Evolutionary conservation across 2,329 filamentous ascomycete genomes (phyloP), one percentile per base, ranked within the genome.

Genomic region (Colletotrichum noveboracense): DNA sequence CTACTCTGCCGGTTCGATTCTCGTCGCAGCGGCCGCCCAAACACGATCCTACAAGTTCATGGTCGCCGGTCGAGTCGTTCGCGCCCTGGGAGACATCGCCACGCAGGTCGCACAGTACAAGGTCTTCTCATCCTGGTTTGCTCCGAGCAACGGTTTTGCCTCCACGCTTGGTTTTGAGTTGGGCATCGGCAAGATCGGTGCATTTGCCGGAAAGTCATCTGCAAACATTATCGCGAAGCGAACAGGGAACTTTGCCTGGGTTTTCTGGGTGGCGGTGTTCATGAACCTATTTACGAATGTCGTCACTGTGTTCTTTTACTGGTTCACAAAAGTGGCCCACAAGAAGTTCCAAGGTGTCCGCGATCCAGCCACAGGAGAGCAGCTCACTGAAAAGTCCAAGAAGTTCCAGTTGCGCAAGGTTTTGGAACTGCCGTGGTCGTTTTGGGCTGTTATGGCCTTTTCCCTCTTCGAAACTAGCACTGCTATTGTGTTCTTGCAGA

Each of bases 41-140:
- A 85, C 89, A 4, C 89, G 90, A 9, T 89, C 86, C 38, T 93
- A 89, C 82, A 87, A 87, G 24, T 91, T 93, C 79, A 92, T 93
- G 91, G 88, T 93, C 55, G 87, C 85, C 18, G 91, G 90, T 2
- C 82, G 87, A 38, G 84, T 93, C 2, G 82, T 93, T 13, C 86
- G 89, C 43, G 87, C 91, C 0, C 81, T 93, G 0, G 91, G 91
- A 26, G 91, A 93, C 76, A 91, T 92, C 26, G 89, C 91, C 0
- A 93, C 91, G 0, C 91, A 93, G 78, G 87, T 92, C 34, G 91
- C 91, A 1, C 91, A 93, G 80, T 93, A 93, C 80, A 92, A 92
- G 75, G 88, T 93, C 77, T 93, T 93, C 78, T 91, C 90, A 0
- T 91, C 90, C 0, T 93, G 91, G 91, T 93, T 93, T 77, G 86